phyloP scores from a whole-genome alignment of 441 rosid genomes.

The Mallotus repandus region DNA sequence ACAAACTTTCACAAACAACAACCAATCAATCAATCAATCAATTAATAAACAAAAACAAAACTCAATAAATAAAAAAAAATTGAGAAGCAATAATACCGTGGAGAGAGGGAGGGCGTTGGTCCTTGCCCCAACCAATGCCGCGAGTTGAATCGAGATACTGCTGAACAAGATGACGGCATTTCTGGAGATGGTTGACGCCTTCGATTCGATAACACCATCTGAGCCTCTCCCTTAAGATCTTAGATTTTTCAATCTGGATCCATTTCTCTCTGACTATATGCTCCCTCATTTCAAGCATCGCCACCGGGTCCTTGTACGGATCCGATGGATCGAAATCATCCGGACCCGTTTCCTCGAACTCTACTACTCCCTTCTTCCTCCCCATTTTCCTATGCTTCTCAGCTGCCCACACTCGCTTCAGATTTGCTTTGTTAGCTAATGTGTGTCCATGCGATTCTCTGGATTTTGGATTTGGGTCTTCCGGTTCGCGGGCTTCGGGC shows the following conservation, averaged over 20 bases:
- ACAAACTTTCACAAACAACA: slow-evolving; percentile 1
- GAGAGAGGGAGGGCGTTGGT: slow-evolving; percentile 81
- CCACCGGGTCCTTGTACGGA: slow-evolving; percentile 97
- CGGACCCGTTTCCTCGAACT: slow-evolving; percentile 95
- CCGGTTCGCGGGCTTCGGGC: no score
- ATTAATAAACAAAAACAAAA: not conserved
- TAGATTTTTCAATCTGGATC: slow-evolving; percentile 97
- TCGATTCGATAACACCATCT: slow-evolving; percentile 97
- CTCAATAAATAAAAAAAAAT: no score
- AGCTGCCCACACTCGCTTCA: not conserved
- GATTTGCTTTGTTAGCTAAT: no score
- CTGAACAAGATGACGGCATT: slow-evolving; percentile 87
- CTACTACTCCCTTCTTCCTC: slow-evolving; percentile 75
- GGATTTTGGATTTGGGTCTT: no score
- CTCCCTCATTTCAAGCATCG: slow-evolving; percentile 96
- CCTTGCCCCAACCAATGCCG: slow-evolving; percentile 98
- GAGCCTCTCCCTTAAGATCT: slow-evolving; percentile 84
- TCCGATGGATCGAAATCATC: slow-evolving; percentile 82
- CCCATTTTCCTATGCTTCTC: slow-evolving; percentile 47
- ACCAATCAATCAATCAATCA: not conserved
- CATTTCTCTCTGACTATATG: slow-evolving; percentile 92
- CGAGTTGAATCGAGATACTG: slow-evolving; percentile 95
- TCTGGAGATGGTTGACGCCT: slow-evolving; percentile 93
- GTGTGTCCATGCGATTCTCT: no score
- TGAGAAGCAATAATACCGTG: slow-evolving; percentile 50